phyloP scores from a whole-genome alignment of 2,329 filamentous ascomycete genomes.

The Fusarium setosum region DNA sequence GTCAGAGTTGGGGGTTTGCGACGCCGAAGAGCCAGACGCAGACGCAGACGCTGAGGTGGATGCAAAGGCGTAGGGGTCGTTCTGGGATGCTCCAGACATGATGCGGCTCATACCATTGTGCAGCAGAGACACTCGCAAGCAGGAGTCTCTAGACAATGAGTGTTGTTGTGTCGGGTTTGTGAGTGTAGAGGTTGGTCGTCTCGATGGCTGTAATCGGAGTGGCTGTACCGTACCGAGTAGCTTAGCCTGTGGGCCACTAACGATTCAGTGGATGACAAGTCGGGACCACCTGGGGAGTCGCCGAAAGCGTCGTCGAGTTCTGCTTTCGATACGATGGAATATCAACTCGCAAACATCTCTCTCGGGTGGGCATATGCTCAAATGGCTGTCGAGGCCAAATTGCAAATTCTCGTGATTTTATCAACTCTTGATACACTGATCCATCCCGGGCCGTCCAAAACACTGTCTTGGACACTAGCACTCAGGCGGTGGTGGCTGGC shows the following conservation, averaged over 20 bases:
- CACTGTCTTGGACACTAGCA: constrained; percentile 4
- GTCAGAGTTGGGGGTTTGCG: constrained; percentile 47
- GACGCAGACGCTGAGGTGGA: constrained; percentile 43
- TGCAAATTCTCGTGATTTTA: too few species aligned
- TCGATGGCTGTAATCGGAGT: background rate
- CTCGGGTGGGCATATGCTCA: too few species aligned
- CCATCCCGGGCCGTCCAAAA: constrained; percentile 10
- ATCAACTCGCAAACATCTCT: too few species aligned
- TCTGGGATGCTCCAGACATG: constrained; percentile 54
- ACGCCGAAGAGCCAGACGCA: constrained; percentile 41
- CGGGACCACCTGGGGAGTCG: too few species aligned
- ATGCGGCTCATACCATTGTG: constrained; percentile 54
- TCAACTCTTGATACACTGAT: too few species aligned
- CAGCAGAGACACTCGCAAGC: constrained; percentile 29
- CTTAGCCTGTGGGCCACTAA: background rate
- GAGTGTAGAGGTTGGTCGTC: background rate
- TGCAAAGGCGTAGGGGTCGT: constrained; percentile 49
- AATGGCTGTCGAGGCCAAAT: too few species aligned
- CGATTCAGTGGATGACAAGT: background rate
- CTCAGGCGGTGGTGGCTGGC: background rate
- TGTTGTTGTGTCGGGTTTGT: too few species aligned
- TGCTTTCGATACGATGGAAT: too few species aligned
- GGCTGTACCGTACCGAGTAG: background rate
- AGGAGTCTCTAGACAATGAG: constrained; percentile 16
- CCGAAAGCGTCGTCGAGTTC: too few species aligned